These are phyloP conservation scores for Tubosaeta sp. DNA, from an alignment of 768 basidiomycete genomes.

Conservation along the genomic window DNA sequence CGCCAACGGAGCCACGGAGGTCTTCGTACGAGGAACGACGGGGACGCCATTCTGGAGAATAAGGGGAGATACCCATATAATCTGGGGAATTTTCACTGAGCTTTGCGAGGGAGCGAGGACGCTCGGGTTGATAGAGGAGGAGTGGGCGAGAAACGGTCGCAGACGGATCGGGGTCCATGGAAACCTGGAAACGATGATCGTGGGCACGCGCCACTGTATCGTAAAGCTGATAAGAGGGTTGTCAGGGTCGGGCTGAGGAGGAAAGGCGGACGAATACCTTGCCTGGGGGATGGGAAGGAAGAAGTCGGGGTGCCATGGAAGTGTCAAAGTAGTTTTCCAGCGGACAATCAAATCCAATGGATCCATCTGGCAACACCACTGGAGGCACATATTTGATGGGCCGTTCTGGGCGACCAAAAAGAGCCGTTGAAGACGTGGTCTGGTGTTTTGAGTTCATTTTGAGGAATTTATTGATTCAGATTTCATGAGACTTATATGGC, in stretches of 20 bases:
- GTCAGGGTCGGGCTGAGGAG: neutral
- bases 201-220: conserved; percentile 26
- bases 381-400: conserved; percentile 13
- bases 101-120: conserved; percentile 13
- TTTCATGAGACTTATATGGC: conserved; percentile 5
- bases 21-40: conserved; percentile 26
- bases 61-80: conserved; percentile 24
- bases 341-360: conserved; percentile 18
- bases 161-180: conserved; percentile 9
- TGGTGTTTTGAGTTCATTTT: conserved; percentile 9
- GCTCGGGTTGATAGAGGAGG: conserved; percentile 12
- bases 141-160: conserved; percentile 9
- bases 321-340: conserved; percentile 25
- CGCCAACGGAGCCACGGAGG: conserved; percentile 16
- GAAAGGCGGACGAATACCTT: conserved; percentile 4
- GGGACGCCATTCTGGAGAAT: conserved; percentile 19
- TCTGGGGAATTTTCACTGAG: conserved; percentile 13
- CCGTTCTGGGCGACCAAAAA: conserved; percentile 8
- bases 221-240: conserved; percentile 22
- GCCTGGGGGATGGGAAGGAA: conserved; percentile 8
- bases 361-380: conserved; percentile 9
- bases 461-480: neutral
- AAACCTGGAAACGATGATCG: conserved; percentile 18
- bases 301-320: conserved; percentile 14
- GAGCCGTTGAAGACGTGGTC: conserved; percentile 10